These are phyloP conservation scores for Trichoderma reesei DNA, from an alignment of 495 filamentous ascomycete genomes.

Conservation along the genomic window DNA sequence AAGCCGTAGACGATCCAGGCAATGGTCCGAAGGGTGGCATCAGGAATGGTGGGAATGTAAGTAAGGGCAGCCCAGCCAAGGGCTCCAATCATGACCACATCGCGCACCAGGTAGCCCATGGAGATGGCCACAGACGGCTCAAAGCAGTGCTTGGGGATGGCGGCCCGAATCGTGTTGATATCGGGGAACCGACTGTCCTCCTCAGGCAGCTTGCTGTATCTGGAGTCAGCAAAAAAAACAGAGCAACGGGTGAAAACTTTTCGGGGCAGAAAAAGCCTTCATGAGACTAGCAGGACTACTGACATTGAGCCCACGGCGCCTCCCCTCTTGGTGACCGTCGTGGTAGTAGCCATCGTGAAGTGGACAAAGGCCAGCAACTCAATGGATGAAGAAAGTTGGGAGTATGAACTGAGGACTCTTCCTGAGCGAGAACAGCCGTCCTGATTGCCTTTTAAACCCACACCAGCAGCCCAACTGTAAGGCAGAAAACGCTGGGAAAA, in stretches of 20 bases:
- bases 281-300: neutral
- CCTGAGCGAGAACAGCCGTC: neutral
- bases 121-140: constrained; percentile 47
- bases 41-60: constrained; percentile 41
- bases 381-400: neutral
- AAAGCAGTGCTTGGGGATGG: constrained; percentile 62
- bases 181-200: constrained; percentile 15
- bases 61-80: constrained; percentile 47
- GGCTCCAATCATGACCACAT: constrained; percentile 40
- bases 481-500: neutral
- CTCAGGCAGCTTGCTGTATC: neutral
- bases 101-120: constrained; percentile 51
- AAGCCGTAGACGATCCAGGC: constrained; percentile 53
- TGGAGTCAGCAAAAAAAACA: neutral
- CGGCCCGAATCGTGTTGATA: constrained; percentile 58
- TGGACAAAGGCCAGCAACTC: neutral
- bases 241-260: neutral
- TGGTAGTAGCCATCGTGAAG: constrained; percentile 2
- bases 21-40: constrained; percentile 32
- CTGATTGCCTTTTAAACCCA: neutral
- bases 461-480: neutral
- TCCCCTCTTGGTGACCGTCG: neutral
- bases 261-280: neutral
- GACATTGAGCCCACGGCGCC: constrained; percentile 1
- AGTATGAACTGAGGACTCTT: neutral